Evolutionary conservation across 2,329 filamentous ascomycete genomes (phyloP), one percentile per base, ranked within the genome.

Genomic region (Nemania sp.): DNA sequence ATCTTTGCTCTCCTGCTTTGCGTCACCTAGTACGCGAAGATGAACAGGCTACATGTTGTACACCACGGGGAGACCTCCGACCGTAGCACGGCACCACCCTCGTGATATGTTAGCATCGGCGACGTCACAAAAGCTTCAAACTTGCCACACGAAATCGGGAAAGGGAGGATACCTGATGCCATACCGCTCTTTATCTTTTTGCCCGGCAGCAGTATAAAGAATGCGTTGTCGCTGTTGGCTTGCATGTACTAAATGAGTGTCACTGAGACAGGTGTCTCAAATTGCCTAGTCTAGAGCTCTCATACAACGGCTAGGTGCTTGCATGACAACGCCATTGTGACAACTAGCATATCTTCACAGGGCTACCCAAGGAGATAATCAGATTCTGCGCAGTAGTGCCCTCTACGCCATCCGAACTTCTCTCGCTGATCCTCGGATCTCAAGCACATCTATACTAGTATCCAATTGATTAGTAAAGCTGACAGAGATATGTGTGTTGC

Each of bases 281-380:
- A 22, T 11, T 8, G 7, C 18, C 49, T 15, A 35, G 35, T 35
- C 20, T 5, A 54, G 45, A 43, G 27, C 32, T 32, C 32, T 32
- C 29, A 27, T 18, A n/a, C 26, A 26, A 45, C 55, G 35, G 47
- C 29, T 54, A 54, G 26, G 20, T 58, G 22, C 53, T 27, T 47
- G 35, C 53, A 49, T 49, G 26, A 41, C 20, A 49, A 47, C 47
- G 27, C 43, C 26, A 35, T 29, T 20, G 10, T n/a, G 10, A 38
- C 45, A 18, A 8, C 47, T 5, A 20, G n/a, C n/a, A 27, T 13
- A 4, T 38, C 56, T 51, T 55, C 10, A 15, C 47, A 53, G 38
- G n/a, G 45, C 53, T 47, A 10, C 35, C 38, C 15, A 7, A 13
- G 8, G 13, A 60, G 41, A 41, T 6, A 10, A 27, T 54, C 57